phyloP scores from a whole-genome alignment of 371 early-diverging fungal genomes.

The Syncephalastrum sp. region DNA sequence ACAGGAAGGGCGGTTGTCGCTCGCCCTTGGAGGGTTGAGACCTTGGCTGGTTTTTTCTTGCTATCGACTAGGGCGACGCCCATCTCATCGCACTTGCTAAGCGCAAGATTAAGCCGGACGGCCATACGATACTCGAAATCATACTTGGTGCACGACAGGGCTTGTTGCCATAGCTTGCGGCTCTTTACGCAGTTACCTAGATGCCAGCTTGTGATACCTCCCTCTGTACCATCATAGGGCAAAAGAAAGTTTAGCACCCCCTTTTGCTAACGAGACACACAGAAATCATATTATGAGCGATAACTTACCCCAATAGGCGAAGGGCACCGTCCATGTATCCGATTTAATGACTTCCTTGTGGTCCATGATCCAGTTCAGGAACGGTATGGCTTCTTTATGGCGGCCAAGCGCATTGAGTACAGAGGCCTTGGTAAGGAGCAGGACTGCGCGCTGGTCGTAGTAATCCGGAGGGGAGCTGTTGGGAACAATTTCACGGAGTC shows the following conservation, averaged over 20 bases:
- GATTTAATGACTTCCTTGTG: constrained; percentile 32
- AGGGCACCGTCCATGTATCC: constrained; percentile 52
- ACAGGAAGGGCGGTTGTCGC: too few relatives aligned
- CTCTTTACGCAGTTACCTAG: constrained; percentile 34
- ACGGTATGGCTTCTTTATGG: constrained; percentile 23
- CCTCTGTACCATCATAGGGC: constrained; percentile 20
- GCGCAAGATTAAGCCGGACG: constrained; percentile 21
- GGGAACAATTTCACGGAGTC: constrained; percentile 24
- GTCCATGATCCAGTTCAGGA: constrained; percentile 52
- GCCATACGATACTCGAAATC: constrained; percentile 28
- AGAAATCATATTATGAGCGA: neutral
- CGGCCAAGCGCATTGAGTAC: constrained; percentile 21
- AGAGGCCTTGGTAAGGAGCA: constrained; percentile 23
- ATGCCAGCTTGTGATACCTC: constrained; percentile 52
- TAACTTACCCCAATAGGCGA: constrained; percentile 50
- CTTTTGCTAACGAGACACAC: neutral
- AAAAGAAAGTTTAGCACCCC: neutral
- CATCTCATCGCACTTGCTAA: constrained; percentile 26
- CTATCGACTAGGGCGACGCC: constrained; percentile 15
- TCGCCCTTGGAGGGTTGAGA: constrained; percentile 17
- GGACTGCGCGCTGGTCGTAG: constrained; percentile 24
- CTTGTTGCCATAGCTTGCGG: constrained; percentile 25
- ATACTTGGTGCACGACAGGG: constrained; percentile 25
- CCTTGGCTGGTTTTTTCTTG: constrained; percentile 12
- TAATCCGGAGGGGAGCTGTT: constrained; percentile 18